Evolutionary conservation across 2,329 filamentous ascomycete species (phyloP).

Genomic region (Peltaster fructicola): DNA sequence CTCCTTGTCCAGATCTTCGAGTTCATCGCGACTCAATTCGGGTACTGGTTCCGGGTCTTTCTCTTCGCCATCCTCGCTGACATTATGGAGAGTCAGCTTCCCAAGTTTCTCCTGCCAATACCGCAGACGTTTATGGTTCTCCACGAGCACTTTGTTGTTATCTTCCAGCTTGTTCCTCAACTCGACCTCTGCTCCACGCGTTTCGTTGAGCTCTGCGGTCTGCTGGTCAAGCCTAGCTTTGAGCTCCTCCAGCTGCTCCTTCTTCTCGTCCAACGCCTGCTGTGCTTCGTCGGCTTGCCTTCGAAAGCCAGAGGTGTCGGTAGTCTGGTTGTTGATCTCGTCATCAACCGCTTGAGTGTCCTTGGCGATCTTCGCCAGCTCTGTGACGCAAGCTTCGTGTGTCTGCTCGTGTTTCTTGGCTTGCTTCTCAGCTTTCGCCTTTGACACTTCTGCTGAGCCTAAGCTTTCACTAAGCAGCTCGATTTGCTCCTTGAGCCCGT

Average conservation of each 20-base stretch:
- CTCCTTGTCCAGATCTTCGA: slow-evolving; percentile 45
- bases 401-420: slow-evolving; percentile 75
- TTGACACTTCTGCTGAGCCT: slow-evolving; percentile 71
- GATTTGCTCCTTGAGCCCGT: slow-evolving; percentile 74
- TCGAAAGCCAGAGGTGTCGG: slow-evolving; percentile 55
- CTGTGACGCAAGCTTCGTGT: slow-evolving; percentile 57
- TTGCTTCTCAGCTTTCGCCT: slow-evolving; percentile 87
- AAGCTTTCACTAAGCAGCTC: slow-evolving; percentile 62
- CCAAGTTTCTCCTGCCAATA: slow-evolving; percentile 84
- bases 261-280: slow-evolving; percentile 56
- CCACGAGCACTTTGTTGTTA: slow-evolving; percentile 70
- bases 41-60: slow-evolving; percentile 46
- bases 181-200: slow-evolving; percentile 79
- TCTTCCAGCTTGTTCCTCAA: slow-evolving; percentile 98
- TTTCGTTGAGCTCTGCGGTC: slow-evolving; percentile 71
- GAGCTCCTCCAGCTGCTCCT: slow-evolving; percentile 57
- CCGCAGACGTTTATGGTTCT: slow-evolving; percentile 67
- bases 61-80: slow-evolving; percentile 41
- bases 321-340: slow-evolving; percentile 61
- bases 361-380: slow-evolving; percentile 50
- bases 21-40: slow-evolving; percentile 55
- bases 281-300: slow-evolving; percentile 66
- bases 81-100: slow-evolving; percentile 68
- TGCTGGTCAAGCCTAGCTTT: slow-evolving; percentile 81
- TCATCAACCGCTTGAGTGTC: slow-evolving; percentile 65